Percentiles rank a stretch among this genome's conserved stretches.
Evolutionary conservation across 352 stramenopile genomes (phyloP).

Genomic region (Pythium chondricola): DNA sequence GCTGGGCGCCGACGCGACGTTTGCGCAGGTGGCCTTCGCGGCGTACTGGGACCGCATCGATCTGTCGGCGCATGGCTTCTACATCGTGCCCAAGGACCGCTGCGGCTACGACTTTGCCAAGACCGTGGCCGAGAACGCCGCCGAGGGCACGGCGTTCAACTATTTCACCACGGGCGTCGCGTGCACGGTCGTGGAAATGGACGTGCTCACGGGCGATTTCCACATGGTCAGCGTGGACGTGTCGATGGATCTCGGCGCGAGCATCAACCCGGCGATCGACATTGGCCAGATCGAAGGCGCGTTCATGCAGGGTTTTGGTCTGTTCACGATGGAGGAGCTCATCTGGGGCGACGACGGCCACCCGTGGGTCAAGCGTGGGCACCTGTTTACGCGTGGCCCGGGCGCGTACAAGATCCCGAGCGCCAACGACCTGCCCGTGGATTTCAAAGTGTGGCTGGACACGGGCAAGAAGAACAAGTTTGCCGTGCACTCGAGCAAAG

Average conservation of each 20-base stretch:
- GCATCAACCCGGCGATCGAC: slow-evolving; percentile 96
- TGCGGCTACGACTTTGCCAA: slow-evolving; percentile 93
- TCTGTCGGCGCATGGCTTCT: slow-evolving; percentile 95
- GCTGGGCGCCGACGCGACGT: slow-evolving; percentile 63
- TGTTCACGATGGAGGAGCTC: slow-evolving; percentile 92
- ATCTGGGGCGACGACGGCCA: slow-evolving; percentile 93
- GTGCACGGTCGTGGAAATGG: slow-evolving; percentile 91
- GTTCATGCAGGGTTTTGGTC: slow-evolving; percentile 95
- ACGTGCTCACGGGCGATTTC: slow-evolving; percentile 94
- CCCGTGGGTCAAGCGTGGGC: slow-evolving; percentile 89
- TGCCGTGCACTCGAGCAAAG: slow-evolving; percentile 94
- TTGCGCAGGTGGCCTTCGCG: slow-evolving; percentile 78
- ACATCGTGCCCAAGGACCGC: slow-evolving; percentile 86
- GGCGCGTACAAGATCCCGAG: slow-evolving; percentile 97
- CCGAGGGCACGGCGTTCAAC: slow-evolving; percentile 89
- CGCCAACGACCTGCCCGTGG: slow-evolving; percentile 93
- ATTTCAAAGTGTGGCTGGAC: slow-evolving; percentile 94
- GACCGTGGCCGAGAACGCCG: slow-evolving; percentile 85
- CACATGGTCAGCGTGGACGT: slow-evolving; percentile 79
- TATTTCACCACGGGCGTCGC: slow-evolving; percentile 96
- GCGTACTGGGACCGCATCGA: slow-evolving; percentile 92
- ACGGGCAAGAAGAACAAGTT: slow-evolving; percentile 92
- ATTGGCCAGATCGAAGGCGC: slow-evolving; percentile 97
- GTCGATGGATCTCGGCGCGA: slow-evolving; percentile 90
- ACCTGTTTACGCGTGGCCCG: slow-evolving; percentile 91